Evolutionary conservation across 352 stramenopile species (phyloP), one percentile per base, ranked within the genome.

Genomic region (Phytopythium montanum): DNA sequence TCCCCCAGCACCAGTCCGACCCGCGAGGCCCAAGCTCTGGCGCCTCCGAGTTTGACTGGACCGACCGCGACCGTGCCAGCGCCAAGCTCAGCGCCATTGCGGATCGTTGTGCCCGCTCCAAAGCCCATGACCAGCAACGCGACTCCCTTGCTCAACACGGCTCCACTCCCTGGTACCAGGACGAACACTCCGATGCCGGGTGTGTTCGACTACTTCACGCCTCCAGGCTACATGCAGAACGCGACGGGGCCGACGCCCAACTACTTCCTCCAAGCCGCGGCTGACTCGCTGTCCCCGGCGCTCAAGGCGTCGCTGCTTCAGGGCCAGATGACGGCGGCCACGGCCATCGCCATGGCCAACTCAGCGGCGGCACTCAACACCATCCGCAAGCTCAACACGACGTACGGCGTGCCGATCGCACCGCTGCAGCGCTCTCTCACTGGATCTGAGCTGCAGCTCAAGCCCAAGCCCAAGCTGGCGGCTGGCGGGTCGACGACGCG

Each of bases 161-260:
- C 56, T 3, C 68, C 64, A 1, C 66, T 29, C 38, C 51, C 18
- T 34, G 19, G 19, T 26, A 49, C 23, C 25, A 54, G 14, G 54
- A 48, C 28, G 28, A 69, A 13, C 61, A 53, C 13, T 39, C 42
- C 3, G 53, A 28, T 26, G 53, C 56, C 14, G 64, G 63, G 25
- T 54, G 63, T 56, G 51, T 73, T 83, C 46, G 72, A 90, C 56
- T 88, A 82, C 65, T 88, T 87, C 39, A 87, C 80, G 14, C 80
- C 80, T 0, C 81, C 76, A n/a, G 69, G 66, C 1, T 81, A 80
- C 50, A 64, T 39, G 62, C 54, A 46, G 29, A 66, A 51, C 29
- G 74, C 63, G 25, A 64, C 68, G 5, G 62, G 77, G n/a, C 54
- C 73, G 36, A 55, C 73, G 12, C 69, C 78, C 28, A 61, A 65